Base-by-base conservation (phyloP, 2,329 filamentous ascomycete species). In the Exophiala sp. region DNA sequence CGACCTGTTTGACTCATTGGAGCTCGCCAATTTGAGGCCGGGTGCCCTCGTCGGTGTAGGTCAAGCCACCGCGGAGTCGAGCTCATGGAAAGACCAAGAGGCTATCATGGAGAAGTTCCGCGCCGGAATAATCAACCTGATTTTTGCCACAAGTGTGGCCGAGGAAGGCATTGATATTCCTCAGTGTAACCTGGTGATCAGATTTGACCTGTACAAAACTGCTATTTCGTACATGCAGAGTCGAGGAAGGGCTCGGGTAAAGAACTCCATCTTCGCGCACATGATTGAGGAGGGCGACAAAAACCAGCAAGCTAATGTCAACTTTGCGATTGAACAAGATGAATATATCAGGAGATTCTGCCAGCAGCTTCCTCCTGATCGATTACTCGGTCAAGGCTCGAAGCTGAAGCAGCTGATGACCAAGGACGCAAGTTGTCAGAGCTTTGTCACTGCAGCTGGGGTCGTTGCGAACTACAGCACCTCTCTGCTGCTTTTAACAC, bases 221-320 rank as follows among this genome's bases (percentile, higher is more conserved):
- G 84, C 96, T 69, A 97, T 97, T 48, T 89, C 95, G 65, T 97
- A 96, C 66, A 85, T 97, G 16, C 94, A 99, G 69, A 96, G 91
- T 11, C 83, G 90, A 58, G 94, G 94, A 0, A 83, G 94, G 50
- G 94, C 94, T 10, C 82, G 94, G 36, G 87, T 90, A 64, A 70
- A 73, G 0, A 80, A 86, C 50, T 97, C 94, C 0, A 84, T 81
- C 59, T 96, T 92, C 68, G 80, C 91, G 33, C 89, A 88, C 64
- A 91, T 99, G 88, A 68, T 89, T 2, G 91, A 97, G 66, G 66
- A 71, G 1, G 80, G 79, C 6, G 96, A 96, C 63, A 60, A 68
- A 10, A 72, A 74, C 0, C 87, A 95, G 46, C 62, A 68, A 1
- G 70, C n/a, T 66, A 89, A 1, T 69, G 75, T 8, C 81, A 88